Conservation (phyloP, 116 monocot species). For the Papilionanthe hybrid region DNA sequence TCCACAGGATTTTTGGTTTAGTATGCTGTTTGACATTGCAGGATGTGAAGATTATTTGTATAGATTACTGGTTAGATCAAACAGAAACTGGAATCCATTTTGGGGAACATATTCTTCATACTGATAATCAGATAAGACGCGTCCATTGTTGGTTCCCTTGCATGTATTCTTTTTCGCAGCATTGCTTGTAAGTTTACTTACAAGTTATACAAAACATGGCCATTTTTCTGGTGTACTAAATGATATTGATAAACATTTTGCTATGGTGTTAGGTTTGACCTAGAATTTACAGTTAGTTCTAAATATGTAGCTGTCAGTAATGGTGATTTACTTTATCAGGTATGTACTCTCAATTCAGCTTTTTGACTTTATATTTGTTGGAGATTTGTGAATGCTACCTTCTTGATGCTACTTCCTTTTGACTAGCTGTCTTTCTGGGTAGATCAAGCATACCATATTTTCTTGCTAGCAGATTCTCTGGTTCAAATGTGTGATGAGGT, state of each 20-base stretch:
- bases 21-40: constrained; percentile 32
- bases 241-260: not conserved
- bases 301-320: constrained; percentile 89
- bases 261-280: constrained; percentile 64
- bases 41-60: constrained; percentile 59
- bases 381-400: not conserved
- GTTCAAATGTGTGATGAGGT: not conserved
- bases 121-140: constrained; percentile 78
- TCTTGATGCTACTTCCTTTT: not conserved
- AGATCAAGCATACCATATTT: not conserved
- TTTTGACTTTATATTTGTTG: not conserved
- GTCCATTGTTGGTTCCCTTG: constrained; percentile 97
- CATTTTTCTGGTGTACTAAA: not conserved
- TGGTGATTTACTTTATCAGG: constrained; percentile 89
- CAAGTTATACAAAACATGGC: not conserved
- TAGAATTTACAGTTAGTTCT: constrained; percentile 79
- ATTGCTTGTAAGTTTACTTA: constrained; percentile 54
- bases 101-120: constrained; percentile 43
- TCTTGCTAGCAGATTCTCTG: not conserved
- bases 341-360: constrained; percentile 12
- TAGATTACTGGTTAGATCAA: constrained; percentile 68
- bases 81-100: constrained; percentile 70
- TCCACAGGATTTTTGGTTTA: constrained; percentile 7
- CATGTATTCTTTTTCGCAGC: constrained; percentile 50
- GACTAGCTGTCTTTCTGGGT: not conserved